Evolutionary conservation across 306 rosid genomes (phyloP).

Genomic region (Vigna trinervia): DNA sequence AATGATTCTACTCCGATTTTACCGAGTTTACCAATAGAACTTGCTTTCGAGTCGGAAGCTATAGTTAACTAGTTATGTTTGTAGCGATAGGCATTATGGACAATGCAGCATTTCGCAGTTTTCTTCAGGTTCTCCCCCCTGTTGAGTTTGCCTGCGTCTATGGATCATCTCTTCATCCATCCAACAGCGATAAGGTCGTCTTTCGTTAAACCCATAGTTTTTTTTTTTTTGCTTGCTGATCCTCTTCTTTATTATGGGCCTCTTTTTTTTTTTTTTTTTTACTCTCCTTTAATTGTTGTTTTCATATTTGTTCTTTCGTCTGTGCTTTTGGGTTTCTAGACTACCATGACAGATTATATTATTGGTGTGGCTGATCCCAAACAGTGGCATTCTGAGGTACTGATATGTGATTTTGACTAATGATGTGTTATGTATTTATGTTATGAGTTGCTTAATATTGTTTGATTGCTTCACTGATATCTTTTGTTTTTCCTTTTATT

Average conservation of each 20-base stretch:
- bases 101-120: slow-evolving; percentile 37
- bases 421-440: slow-evolving; percentile 13
- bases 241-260: neutral
- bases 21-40: no score
- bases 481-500: neutral
- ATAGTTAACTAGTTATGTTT: neutral
- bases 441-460: slow-evolving; percentile 30
- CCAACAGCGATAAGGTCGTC: slow-evolving; percentile 53
- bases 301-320: slow-evolving; percentile 13
- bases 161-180: slow-evolving; percentile 64
- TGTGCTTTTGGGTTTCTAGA: slow-evolving; percentile 44
- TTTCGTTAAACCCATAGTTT: slow-evolving; percentile 8
- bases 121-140: slow-evolving; percentile 60
- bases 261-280: neutral
- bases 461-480: neutral
- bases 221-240: neutral
- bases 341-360: slow-evolving; percentile 60
- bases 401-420: slow-evolving; percentile 30
- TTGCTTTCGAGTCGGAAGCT: no score
- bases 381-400: slow-evolving; percentile 86
- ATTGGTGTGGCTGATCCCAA: slow-evolving; percentile 69
- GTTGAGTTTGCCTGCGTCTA: slow-evolving; percentile 60
- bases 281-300: neutral
- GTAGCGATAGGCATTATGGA: slow-evolving; percentile 44
- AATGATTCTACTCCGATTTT: no score